Percentiles rank a stretch among this genome's conserved stretches.
phyloP scores from a whole-genome alignment of 1,139 yeast species.

The Arxiozyma heterogenica region DNA sequence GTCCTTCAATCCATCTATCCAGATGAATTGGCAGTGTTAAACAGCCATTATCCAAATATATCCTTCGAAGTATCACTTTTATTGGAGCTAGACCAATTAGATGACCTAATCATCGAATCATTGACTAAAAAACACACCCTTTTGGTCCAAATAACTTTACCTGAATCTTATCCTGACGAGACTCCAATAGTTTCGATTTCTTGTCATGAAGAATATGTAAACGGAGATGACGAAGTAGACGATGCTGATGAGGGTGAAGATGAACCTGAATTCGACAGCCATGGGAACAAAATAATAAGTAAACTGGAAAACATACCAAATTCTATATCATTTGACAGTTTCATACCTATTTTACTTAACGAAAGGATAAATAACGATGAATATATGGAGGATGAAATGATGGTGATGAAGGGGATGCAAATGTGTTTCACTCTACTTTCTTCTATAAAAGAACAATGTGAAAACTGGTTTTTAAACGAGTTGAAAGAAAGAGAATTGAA shows the following conservation, averaged over 20 bases:
- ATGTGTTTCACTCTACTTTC: conserved; percentile 74
- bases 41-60: conserved; percentile 19
- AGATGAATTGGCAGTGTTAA: conserved; percentile 52
- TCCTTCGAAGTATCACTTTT: conserved; percentile 32
- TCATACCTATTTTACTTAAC: conserved; percentile 34
- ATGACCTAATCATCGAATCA: conserved; percentile 45
- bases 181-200: background rate
- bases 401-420: conserved; percentile 57
- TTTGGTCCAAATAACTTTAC: conserved; percentile 19
- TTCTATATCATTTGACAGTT: conserved; percentile 43
- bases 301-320: conserved; percentile 49
- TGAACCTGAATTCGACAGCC: conserved; percentile 40
- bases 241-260: conserved; percentile 34
- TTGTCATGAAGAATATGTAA: conserved; percentile 11
- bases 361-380: conserved; percentile 35
- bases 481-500: conserved; percentile 46
- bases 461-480: conserved; percentile 49
- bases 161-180: conserved; percentile 25
- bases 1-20: conserved; percentile 87
- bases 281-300: conserved; percentile 33
- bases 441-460: conserved; percentile 71
- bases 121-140: conserved; percentile 24
- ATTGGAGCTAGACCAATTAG: conserved; percentile 17
- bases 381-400: conserved; percentile 62
- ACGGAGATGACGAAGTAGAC: conserved; percentile 41